Conservation (phyloP, 1,284 basidiomycete genomes). For the Puccinia triticina region DNA sequence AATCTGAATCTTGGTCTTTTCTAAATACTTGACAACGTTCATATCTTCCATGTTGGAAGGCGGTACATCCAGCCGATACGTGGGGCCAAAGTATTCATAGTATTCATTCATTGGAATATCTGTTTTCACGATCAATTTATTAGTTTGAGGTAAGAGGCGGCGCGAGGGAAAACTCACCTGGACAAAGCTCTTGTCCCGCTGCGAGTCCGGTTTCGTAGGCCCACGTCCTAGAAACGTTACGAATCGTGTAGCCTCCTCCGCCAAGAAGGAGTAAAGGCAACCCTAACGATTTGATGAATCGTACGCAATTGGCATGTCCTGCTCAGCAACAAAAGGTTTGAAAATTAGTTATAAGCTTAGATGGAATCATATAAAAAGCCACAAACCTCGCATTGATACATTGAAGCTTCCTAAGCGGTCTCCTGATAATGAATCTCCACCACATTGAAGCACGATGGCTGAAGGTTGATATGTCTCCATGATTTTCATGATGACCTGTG, state of each 20-base stretch:
- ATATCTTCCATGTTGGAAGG: constrained; percentile 94
- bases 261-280: constrained; percentile 89
- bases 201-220: constrained; percentile 97
- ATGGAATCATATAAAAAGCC: constrained; percentile 20
- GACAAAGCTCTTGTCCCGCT: constrained; percentile 87
- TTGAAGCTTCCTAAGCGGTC: constrained; percentile 97
- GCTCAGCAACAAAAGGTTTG: not conserved
- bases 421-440: constrained; percentile 95
- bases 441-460: constrained; percentile 95
- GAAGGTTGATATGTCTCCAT: constrained; percentile 96
- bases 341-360: not conserved
- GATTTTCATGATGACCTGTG: constrained; percentile 84
- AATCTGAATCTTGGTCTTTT: constrained; percentile 87
- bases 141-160: not conserved
- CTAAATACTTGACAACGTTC: constrained; percentile 89
- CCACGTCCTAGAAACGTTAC: constrained; percentile 95
- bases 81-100: constrained; percentile 98
- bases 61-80: constrained; percentile 95
- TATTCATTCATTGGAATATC: constrained; percentile 97
- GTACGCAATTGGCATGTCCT: constrained; percentile 94
- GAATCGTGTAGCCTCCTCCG: constrained; percentile 98
- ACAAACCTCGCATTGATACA: constrained; percentile 85
- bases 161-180: constrained; percentile 65
- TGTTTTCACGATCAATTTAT: constrained; percentile 58
- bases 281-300: constrained; percentile 94